Percentiles rank a stretch among this genome's conserved stretches.
These are phyloP conservation scores for Cardamine resedifolia DNA, from an alignment of 345 rosid species.

Conservation along the genomic window DNA sequence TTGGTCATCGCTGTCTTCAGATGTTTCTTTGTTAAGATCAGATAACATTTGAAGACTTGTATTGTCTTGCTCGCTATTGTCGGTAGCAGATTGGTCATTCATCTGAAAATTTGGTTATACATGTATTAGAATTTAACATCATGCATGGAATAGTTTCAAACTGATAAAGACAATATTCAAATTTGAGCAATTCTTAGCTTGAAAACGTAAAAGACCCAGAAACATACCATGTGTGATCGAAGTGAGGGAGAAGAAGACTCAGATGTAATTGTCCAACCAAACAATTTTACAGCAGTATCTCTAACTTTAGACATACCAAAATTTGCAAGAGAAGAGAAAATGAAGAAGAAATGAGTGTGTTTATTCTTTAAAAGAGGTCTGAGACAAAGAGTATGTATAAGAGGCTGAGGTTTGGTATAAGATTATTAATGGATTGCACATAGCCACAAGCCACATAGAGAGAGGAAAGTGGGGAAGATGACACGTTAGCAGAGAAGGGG, in stretches of 20 bases:
- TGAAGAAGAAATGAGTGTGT: constrained; percentile 5
- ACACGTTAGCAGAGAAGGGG: constrained; percentile 31
- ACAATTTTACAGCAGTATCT: constrained; percentile 27
- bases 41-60: constrained; percentile 25
- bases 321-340: constrained; percentile 2
- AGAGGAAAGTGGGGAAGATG: constrained; percentile 1
- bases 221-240: constrained; percentile 33
- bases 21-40: constrained; percentile 36
- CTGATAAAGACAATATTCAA: not conserved
- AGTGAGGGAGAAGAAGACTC: constrained; percentile 10
- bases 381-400: constrained; percentile 14
- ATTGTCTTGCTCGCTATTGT: not conserved
- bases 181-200: not conserved
- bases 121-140: constrained; percentile 11
- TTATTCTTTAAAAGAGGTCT: constrained; percentile 9
- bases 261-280: constrained; percentile 32
- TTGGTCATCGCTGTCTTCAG: constrained; percentile 43
- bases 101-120: constrained; percentile 16
- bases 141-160: constrained; percentile 13
- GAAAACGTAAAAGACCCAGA: not conserved
- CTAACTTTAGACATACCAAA: constrained; percentile 7
- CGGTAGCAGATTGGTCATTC: constrained; percentile 2
- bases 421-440: constrained; percentile 9
- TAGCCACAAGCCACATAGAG: constrained; percentile 40
- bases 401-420: constrained; percentile 19